A percentile compares a stretch with the other conserved stretches of the same genome.
phyloP scores from a whole-genome alignment of 805 yeast species.

The Ogataea kodamae region DNA sequence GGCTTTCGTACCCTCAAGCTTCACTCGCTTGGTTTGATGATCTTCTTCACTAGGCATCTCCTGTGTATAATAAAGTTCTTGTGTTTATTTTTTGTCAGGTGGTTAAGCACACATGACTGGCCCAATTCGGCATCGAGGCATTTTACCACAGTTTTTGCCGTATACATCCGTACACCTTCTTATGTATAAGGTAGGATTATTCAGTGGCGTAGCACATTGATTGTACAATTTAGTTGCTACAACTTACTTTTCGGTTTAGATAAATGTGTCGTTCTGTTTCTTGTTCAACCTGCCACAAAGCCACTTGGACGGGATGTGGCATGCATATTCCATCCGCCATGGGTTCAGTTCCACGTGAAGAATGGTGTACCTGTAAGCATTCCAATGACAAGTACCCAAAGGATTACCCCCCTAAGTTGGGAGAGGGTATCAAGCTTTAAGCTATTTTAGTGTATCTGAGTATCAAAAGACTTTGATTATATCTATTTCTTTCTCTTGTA shows the following conservation, averaged over 20 bases:
- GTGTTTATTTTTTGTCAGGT: conserved; percentile 18
- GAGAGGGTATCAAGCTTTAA: conserved; percentile 28
- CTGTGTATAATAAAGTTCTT: too few relatives aligned
- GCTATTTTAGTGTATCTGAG: background rate
- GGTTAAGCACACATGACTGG: conserved; percentile 21
- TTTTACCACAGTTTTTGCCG: background rate
- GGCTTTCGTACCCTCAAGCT: conserved; percentile 8
- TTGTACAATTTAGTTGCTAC: too few relatives aligned
- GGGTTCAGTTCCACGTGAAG: conserved; percentile 32
- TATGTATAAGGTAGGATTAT: too few relatives aligned
- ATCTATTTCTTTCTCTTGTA: conserved; percentile 85
- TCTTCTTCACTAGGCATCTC: conserved; percentile 12
- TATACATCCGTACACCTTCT: background rate
- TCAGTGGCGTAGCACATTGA: too few relatives aligned
- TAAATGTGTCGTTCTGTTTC: conserved; percentile 38
- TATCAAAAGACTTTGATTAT: too few relatives aligned
- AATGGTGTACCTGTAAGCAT: conserved; percentile 38
- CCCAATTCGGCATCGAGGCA: conserved; percentile 2
- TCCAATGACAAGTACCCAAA: conserved; percentile 24
- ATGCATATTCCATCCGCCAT: conserved; percentile 40
- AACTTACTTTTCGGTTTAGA: too few relatives aligned
- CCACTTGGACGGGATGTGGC: conserved; percentile 47
- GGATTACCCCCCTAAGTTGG: conserved; percentile 37
- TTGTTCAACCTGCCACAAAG: conserved; percentile 32
- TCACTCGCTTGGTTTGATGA: conserved; percentile 13